Percentiles rank a stretch among this genome's conserved stretches.
Evolutionary conservation across 2,329 filamentous ascomycete species (phyloP).

Genomic region (Talaromyces funiculosus): DNA sequence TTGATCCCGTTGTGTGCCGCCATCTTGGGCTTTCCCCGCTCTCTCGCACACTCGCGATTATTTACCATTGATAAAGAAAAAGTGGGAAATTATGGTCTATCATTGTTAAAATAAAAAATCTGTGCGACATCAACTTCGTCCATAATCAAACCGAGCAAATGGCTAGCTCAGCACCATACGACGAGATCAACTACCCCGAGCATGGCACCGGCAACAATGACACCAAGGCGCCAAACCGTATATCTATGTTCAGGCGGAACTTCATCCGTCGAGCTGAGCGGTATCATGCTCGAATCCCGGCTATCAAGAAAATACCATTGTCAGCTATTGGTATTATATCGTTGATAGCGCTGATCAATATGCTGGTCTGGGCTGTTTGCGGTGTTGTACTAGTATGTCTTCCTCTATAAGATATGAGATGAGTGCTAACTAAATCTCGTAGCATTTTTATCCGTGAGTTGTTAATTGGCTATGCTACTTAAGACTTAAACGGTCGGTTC

Average conservation of each 20-base stretch:
- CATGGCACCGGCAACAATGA: not conserved
- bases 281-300: conserved; percentile 50
- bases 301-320: conserved; percentile 52
- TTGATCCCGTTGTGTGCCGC: not conserved
- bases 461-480: not conserved
- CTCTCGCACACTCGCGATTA: not conserved
- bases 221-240: not conserved
- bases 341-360: conserved; percentile 49
- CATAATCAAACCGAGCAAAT: not conserved
- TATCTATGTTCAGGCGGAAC: conserved; percentile 15
- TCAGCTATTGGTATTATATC: conserved; percentile 53
- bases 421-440: not conserved
- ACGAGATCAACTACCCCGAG: not conserved
- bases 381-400: conserved; percentile 51
- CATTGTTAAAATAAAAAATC: too few relatives aligned
- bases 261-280: conserved; percentile 36
- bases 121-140: not conserved
- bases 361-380: conserved; percentile 53
- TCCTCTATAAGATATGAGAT: not conserved
- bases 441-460: conserved; percentile 36
- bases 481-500: too few relatives aligned
- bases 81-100: not conserved
- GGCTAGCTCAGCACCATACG: not conserved
- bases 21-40: not conserved
- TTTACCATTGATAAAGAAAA: not conserved